A percentile compares a stretch with the other conserved stretches of the same genome.
These are phyloP conservation scores for Zychaea mexicana DNA, from an alignment of 371 early-diverging fungal species.

Conservation along the genomic window DNA sequence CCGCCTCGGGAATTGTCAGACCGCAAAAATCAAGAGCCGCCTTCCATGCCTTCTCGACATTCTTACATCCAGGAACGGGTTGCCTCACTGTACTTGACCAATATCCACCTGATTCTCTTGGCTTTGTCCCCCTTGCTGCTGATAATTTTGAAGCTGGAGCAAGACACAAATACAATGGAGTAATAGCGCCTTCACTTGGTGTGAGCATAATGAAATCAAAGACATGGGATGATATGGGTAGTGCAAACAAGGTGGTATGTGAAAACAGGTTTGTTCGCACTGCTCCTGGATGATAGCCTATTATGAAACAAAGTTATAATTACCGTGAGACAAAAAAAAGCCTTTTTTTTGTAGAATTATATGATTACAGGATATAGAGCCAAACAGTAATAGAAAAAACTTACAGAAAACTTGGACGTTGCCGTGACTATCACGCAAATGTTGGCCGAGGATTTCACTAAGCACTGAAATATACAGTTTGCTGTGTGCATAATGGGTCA, in stretches of 20 bases:
- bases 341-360: too few species aligned
- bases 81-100: conserved; percentile 14
- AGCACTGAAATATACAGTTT: conserved; percentile 35
- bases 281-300: conserved; percentile 51
- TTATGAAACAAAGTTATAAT: too few species aligned
- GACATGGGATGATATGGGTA: conserved; percentile 19
- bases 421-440: conserved; percentile 1
- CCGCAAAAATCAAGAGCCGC: conserved; percentile 1
- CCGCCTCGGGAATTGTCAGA: background rate
- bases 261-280: conserved; percentile 43
- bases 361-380: too few species aligned
- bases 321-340: background rate
- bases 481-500: conserved; percentile 44
- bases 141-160: background rate
- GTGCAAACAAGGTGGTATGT: conserved; percentile 33
- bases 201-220: conserved; percentile 47
- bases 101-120: conserved; percentile 8
- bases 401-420: conserved; percentile 12
- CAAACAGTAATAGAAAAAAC: background rate
- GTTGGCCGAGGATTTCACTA: conserved; percentile 12
- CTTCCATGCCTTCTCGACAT: background rate
- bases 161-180: conserved; percentile 37
- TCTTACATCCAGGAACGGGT: conserved; percentile 5
- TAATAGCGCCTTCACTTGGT: conserved; percentile 41
- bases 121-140: background rate